Percentiles rank a stretch among this genome's conserved stretches.
Conservation (phyloP, 225 moss, liverwort and hornwort species). For the Pseudoscleropodium purum region DNA sequence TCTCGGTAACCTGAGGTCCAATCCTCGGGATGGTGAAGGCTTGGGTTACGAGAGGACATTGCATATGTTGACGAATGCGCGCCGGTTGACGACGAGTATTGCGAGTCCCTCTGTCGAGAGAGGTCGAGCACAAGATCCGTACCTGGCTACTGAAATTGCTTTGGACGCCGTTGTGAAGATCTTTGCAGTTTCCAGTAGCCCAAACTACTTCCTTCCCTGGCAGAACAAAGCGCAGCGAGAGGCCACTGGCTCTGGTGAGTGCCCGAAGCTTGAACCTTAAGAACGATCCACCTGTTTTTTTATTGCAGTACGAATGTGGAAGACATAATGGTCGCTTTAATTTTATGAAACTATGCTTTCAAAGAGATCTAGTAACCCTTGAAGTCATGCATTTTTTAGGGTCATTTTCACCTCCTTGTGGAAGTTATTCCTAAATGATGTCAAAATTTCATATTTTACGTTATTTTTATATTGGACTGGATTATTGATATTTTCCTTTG, state of each 20-base stretch:
- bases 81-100: not conserved
- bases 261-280: not conserved
- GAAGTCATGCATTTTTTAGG: not conserved
- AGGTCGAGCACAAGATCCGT: conserved; percentile 61
- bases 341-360: not conserved
- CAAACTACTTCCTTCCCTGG: conserved; percentile 94
- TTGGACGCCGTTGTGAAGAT: conserved; percentile 92
- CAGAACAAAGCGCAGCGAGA: conserved; percentile 97
- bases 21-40: not conserved
- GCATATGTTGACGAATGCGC: not conserved
- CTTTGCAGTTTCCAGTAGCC: conserved; percentile 86
- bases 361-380: not conserved
- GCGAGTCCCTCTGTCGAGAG: conserved; percentile 22
- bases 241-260: conserved; percentile 88
- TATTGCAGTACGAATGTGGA: not conserved
- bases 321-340: not conserved
- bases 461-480: not conserved
- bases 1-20: not conserved
- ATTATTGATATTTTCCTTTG: not conserved
- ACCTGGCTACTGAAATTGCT: conserved; percentile 75
- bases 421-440: not conserved
- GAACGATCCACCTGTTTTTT: not conserved
- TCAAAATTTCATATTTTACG: not conserved
- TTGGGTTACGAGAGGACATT: not conserved
- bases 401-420: not conserved